A percentile compares a stretch with the other conserved stretches of the same genome.
Conservation (phyloP, 805 yeast genomes). For the Hanseniaspora thailandica region DNA sequence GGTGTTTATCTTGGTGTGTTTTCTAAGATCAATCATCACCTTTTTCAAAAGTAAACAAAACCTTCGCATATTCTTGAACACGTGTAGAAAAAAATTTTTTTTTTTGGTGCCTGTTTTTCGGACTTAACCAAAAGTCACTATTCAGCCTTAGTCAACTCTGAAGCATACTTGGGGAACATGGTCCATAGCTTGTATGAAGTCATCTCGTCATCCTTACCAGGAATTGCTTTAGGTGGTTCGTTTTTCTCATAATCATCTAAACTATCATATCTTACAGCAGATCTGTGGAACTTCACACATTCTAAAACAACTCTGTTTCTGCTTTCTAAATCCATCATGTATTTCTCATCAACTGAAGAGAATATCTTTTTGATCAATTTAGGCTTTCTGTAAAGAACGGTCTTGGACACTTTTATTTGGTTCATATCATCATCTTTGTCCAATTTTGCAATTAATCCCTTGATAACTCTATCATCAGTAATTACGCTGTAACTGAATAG, state of each 20-base stretch:
- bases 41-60: background rate
- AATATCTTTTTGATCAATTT: background rate
- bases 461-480: background rate
- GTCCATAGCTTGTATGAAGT: background rate
- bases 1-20: background rate
- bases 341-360: background rate
- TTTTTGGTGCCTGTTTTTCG: background rate
- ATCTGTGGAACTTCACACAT: conserved; percentile 6
- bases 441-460: background rate
- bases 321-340: background rate
- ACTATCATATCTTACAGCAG: background rate
- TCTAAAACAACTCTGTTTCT: background rate
- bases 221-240: background rate
- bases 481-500: background rate
- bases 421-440: background rate
- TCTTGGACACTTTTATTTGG: background rate
- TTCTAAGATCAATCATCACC: background rate
- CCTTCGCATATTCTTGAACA: background rate
- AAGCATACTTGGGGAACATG: background rate
- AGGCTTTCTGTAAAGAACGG: background rate
- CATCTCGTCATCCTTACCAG: background rate
- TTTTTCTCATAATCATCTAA: background rate
- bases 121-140: background rate
- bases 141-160: background rate
- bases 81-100: background rate